Evolutionary conservation across 441 rosid genomes (phyloP), one percentile per base, ranked within the genome.

Genomic region (Macaranga tanarius): DNA sequence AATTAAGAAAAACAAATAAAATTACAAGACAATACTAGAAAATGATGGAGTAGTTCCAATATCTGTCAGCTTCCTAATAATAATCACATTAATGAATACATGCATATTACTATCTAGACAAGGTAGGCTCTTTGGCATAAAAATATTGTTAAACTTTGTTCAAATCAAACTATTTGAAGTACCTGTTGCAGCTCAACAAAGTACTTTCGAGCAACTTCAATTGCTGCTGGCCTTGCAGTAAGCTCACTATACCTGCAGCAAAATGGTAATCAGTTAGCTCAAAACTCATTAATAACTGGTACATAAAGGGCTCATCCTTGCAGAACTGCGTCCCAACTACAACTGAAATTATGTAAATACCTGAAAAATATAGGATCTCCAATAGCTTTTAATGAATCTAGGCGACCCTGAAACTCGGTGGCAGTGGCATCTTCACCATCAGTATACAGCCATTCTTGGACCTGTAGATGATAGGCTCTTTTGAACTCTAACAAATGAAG

Each of bases 391-490:
- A 96, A 79, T 28, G 80, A 83, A 84, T 88, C 93, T 69, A 96
- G 85, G 65, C 76, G 86, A 42, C 86, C 85, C 79, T 88, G 84
- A 73, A 90, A 96, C 89, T 89, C 89, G 20, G 81, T 71, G 31
- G 96, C 98, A 48, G 86, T 79, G 61, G 96, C 97, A 86, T 96
- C 98, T 69, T 90, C 99, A 12, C 98, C 99, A 34, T 96, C 99
- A 74, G 87, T 92, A 73, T 96, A 96, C 42, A 96, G 86, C 99
- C 99, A 96, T 20, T 96, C 98, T 86, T 96, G 97, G 74, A 84
- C 97, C 99, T 92, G 71, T 25, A 55, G 19, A n/a, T 40, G 44
- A 61, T 17, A 34, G 25, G 47, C 26, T 48, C 26, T 62, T 65
- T 55, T 38, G 67, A 55, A 51, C 45, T 69, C 59, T 47, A 45